A percentile compares a stretch with the other conserved stretches of the same genome.
These are phyloP conservation scores for Amniculicola lignicola DNA, from an alignment of 495 filamentous ascomycete species.

Conservation along the genomic window DNA sequence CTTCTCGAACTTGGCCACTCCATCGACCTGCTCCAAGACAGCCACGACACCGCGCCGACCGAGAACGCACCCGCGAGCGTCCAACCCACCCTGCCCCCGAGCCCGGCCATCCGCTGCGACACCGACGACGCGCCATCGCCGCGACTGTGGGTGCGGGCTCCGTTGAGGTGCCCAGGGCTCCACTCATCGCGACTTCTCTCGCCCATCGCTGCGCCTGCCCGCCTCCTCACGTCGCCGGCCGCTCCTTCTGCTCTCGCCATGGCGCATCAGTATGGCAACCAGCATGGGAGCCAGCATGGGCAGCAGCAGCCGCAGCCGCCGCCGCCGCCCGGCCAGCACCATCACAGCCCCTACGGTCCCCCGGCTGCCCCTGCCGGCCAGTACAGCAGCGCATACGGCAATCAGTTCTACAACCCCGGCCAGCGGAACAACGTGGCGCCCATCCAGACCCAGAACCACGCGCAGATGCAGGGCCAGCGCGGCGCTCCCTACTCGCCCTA, in stretches of 20 bases:
- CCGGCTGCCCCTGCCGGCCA: conserved; percentile 19
- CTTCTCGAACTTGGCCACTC: neutral
- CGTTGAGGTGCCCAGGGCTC: no score
- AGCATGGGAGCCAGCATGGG: neutral
- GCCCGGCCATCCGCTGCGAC: neutral
- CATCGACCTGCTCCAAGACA: neutral
- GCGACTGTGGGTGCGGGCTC: no score
- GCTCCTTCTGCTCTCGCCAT: neutral
- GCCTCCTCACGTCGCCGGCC: neutral
- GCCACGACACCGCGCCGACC: neutral
- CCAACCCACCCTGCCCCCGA: neutral
- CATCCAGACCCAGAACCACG: conserved; percentile 32
- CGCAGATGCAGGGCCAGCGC: conserved; percentile 9
- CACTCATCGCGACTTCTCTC: neutral
- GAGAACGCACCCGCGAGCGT: neutral
- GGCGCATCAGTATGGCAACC: neutral
- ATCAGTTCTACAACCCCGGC: neutral
- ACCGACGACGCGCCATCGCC: neutral
- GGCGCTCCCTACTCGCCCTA: conserved; percentile 21
- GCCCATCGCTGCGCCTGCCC: neutral
- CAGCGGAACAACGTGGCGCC: conserved; percentile 23
- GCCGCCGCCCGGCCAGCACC: neutral
- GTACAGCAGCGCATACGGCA: conserved; percentile 9
- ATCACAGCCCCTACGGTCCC: neutral
- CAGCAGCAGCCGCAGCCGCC: conserved; percentile 7